Evolutionary conservation across 177 flowering plant genomes (phyloP).

Genomic region (Vitis hybrid): DNA sequence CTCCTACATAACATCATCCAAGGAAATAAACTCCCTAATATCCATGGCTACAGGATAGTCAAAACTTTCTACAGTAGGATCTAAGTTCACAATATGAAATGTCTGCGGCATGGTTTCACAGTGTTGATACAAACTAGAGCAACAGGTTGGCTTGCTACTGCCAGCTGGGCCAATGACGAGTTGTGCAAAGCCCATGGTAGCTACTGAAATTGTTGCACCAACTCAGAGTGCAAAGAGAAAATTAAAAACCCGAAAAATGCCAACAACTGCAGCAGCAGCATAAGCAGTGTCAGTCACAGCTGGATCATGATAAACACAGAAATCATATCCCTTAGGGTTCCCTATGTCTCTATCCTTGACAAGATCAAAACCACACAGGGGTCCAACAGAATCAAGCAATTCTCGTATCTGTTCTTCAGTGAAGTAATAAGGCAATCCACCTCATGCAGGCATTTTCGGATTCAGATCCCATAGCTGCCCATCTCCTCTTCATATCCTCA

Average conservation of each 20-base stretch:
- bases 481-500: too few relatives aligned
- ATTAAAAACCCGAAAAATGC: constrained; percentile 32
- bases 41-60: constrained; percentile 96
- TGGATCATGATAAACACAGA: too few relatives aligned
- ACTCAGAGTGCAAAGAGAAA: constrained; percentile 24
- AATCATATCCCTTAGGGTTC: too few relatives aligned
- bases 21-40: constrained; percentile 83
- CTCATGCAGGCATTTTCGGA: too few relatives aligned
- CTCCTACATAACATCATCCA: constrained; percentile 98
- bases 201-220: constrained; percentile 9
- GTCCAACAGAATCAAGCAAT: too few relatives aligned
- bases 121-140: constrained; percentile 78
- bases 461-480: too few relatives aligned
- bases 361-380: too few relatives aligned
- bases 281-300: constrained; percentile 32
- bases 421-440: too few relatives aligned
- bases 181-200: constrained; percentile 87
- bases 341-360: too few relatives aligned
- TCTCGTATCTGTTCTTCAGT: too few relatives aligned
- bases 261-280: constrained; percentile 53
- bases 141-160: constrained; percentile 97
- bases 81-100: constrained; percentile 81
- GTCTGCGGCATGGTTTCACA: constrained; percentile 71
- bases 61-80: constrained; percentile 94
- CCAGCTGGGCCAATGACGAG: constrained; percentile 96